phyloP scores from a whole-genome alignment of 176 grass and related monocot species.

The Phoenix dactylifera region DNA sequence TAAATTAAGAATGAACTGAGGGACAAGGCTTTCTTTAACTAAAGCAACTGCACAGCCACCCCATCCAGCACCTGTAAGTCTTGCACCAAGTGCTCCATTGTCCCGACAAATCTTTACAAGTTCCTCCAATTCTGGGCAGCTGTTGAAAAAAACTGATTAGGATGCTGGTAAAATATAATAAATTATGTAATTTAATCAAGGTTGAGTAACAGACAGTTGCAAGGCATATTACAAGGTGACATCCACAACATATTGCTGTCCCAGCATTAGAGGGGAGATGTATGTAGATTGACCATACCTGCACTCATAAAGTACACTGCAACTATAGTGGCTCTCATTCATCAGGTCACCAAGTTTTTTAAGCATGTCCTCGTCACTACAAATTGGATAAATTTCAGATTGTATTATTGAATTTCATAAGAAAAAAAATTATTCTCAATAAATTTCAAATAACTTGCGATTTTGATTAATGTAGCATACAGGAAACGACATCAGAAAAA shows the following conservation, averaged over 20 bases:
- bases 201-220: too few species aligned
- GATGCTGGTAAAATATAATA: too few species aligned
- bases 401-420: background rate
- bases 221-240: too few species aligned
- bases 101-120: conserved; percentile 79
- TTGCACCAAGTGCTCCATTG: conserved; percentile 75
- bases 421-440: background rate
- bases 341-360: conserved; percentile 76
- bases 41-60: conserved; percentile 84
- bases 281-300: conserved; percentile 37
- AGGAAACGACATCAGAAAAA: too few species aligned
- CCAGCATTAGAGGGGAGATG: too few species aligned
- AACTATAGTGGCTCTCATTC: conserved; percentile 89
- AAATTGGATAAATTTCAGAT: conserved; percentile 1
- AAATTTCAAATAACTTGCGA: background rate
- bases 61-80: conserved; percentile 93
- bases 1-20: conserved; percentile 85
- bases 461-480: too few species aligned
- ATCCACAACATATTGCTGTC: too few species aligned
- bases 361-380: conserved; percentile 69
- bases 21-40: conserved; percentile 76
- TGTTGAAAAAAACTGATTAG: conserved; percentile 7
- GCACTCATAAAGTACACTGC: conserved; percentile 91
- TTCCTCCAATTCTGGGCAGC: conserved; percentile 93
- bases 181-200: too few species aligned